phyloP scores from a whole-genome alignment of 1,139 yeast genomes.

The Candida tetrigidarum region DNA sequence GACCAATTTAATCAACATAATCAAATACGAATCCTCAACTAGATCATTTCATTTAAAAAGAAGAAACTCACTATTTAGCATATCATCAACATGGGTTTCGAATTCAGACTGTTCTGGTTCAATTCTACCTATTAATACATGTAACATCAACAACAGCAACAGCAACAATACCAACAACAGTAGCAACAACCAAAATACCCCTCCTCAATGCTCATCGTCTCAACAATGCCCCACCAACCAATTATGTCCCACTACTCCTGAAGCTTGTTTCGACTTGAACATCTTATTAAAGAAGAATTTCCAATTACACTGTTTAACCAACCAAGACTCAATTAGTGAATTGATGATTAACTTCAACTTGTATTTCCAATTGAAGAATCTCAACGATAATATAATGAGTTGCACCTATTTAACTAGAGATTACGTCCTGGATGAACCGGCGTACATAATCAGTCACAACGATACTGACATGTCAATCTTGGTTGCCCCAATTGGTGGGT shows the following conservation, averaged over 20 bases:
- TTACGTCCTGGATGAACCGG: slow-evolving; percentile 30
- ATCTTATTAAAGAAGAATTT: slow-evolving; percentile 44
- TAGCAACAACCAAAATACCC: too few species aligned
- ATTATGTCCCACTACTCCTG: slow-evolving; percentile 15
- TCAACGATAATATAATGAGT: slow-evolving; percentile 19
- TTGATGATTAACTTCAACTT: slow-evolving; percentile 40
- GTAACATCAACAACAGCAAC: too few species aligned
- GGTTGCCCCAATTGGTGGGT: slow-evolving; percentile 45
- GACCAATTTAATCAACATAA: slow-evolving; percentile 38
- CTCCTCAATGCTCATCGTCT: slow-evolving; percentile 10
- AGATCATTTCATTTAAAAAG: slow-evolving; percentile 8
- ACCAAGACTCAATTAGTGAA: slow-evolving; percentile 42
- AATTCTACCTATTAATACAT: slow-evolving; percentile 11
- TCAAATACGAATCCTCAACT: slow-evolving; percentile 22
- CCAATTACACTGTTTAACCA: slow-evolving; percentile 36
- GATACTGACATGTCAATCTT: slow-evolving; percentile 31
- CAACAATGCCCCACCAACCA: slow-evolving; percentile 2
- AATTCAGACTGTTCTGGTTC: slow-evolving; percentile 18
- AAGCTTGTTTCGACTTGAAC: slow-evolving; percentile 35
- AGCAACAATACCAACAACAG: too few species aligned
- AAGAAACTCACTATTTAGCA: slow-evolving; percentile 18
- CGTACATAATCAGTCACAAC: slow-evolving; percentile 36
- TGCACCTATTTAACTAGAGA: slow-evolving; percentile 28
- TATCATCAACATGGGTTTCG: slow-evolving; percentile 16
- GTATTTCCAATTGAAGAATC: slow-evolving; percentile 32